These are phyloP conservation scores for Tylopilus sp. DNA, from an alignment of 768 basidiomycete genomes.

Conservation along the genomic window DNA sequence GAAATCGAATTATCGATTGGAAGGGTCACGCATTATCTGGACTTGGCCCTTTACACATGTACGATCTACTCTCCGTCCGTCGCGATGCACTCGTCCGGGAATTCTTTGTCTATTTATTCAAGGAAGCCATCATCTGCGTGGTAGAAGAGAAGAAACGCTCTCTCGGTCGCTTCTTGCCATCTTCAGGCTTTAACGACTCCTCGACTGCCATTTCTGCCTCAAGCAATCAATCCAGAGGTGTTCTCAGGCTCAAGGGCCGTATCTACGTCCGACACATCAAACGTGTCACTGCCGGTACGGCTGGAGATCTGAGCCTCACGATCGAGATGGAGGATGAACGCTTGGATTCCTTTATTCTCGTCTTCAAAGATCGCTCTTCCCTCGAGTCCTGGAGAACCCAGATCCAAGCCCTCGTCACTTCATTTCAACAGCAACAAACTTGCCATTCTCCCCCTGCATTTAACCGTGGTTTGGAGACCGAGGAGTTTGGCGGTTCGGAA, in stretches of 20 bases:
- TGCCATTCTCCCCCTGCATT: constrained; percentile 30
- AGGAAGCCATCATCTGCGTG: constrained; percentile 98
- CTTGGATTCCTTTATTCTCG: constrained; percentile 91
- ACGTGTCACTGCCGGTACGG: constrained; percentile 76
- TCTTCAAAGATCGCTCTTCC: constrained; percentile 87
- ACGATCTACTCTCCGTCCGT: constrained; percentile 85
- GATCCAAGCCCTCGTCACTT: constrained; percentile 72
- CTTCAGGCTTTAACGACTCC: constrained; percentile 53
- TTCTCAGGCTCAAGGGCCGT: constrained; percentile 87
- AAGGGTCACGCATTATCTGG: constrained; percentile 90
- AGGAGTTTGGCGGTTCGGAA: constrained; percentile 75
- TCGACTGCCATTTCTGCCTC: constrained; percentile 39
- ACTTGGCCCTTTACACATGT: constrained; percentile 87
- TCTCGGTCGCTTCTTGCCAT: constrained; percentile 69
- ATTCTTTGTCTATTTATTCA: constrained; percentile 96
- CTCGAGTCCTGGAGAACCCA: constrained; percentile 87
- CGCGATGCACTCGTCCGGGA: constrained; percentile 88
- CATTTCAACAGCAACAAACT: constrained; percentile 59
- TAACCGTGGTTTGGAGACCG: constrained; percentile 50
- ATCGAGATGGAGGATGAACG: constrained; percentile 97
- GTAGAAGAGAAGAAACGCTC: constrained; percentile 91
- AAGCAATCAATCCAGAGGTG: constrained; percentile 47
- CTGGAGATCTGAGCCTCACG: constrained; percentile 87
- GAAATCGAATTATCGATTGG: constrained; percentile 92
- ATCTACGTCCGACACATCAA: constrained; percentile 96